Base-by-base conservation (phyloP, 1,284 basidiomycete genomes). In the Boletus austroedulis region DNA sequence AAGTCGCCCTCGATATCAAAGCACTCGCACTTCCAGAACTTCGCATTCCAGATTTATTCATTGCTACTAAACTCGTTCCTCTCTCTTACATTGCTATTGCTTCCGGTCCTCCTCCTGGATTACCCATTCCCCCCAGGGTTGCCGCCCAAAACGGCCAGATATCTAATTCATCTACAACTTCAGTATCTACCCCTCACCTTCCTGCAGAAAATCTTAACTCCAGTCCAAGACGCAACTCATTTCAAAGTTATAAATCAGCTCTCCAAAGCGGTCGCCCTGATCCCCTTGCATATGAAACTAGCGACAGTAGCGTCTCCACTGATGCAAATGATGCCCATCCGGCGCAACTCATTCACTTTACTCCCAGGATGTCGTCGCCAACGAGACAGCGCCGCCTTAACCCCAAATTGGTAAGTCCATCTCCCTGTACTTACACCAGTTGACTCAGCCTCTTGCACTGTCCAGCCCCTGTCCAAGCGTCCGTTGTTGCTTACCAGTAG, bases 31-130 rank as follows among this genome's bases (percentile, higher is more conserved):
- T 86, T 29, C 84, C 85, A 4, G 74, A 76, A 29, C 75, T 87
- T 56, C 76, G 76, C 15, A 78, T 88, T 53, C 79, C 83, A 19
- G 78, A 84, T 55, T 77, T 91, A 44, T 90, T 90, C 71, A 78
- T 87, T 60, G 55, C 78, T 15, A 76, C 83, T 47, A 87, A 87
- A 72, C 68, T 78, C 11, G 63, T 65, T 9, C 54, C 66, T 12
- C 66, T 55, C 2, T 66, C 71, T 61, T 72, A 70, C 53, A 69
- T 36, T 14, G 60, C 64, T 28, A 66, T 70, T 56, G 66, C 60
- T 6, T 62, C 61, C 29, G 61, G 60, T 32, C 64, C 72, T 0
- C 72, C 69, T 15, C 71, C 71, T 6, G 69, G 69, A 21, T 55
- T 70, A 9, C 53, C 72, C 50, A 6, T 46, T 12, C 46, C 57